Conservation (phyloP, 1,284 basidiomycete species). For the Mycena citricolor region DNA sequence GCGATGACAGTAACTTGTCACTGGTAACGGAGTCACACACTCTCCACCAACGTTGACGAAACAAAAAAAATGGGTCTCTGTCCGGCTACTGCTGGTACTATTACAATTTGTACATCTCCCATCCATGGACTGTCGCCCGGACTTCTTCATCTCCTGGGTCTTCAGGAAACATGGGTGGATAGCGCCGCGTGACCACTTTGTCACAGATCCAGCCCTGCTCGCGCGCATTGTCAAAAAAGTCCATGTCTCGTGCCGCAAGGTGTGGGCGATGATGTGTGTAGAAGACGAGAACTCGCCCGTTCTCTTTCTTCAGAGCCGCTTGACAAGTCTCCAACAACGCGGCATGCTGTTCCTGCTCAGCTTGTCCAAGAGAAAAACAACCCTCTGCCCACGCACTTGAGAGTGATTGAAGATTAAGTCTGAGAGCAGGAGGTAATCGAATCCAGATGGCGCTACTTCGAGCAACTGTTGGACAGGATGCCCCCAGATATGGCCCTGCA, state of each 20-base stretch:
- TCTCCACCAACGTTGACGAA: no score
- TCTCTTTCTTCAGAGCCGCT: conserved; percentile 7
- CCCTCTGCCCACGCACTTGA: conserved; percentile 44
- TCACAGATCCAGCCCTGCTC: conserved; percentile 74
- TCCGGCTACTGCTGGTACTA: no score
- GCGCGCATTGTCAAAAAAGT: conserved; percentile 76
- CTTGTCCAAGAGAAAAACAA: background rate
- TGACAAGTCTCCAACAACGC: conserved; percentile 82
- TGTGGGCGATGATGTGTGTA: conserved; percentile 91
- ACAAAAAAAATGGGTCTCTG: no score
- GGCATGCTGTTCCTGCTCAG: conserved; percentile 81
- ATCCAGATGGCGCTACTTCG: conserved; percentile 36
- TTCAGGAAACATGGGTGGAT: conserved; percentile 84
- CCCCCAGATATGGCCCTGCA: conserved; percentile 91
- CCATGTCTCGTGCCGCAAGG: conserved; percentile 81
- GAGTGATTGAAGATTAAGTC: conserved; percentile 92
- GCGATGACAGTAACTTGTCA: background rate
- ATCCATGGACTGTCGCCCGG: conserved; percentile 77
- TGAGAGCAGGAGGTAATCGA: conserved; percentile 85
- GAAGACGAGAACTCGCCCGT: conserved; percentile 80
- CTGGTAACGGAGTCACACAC: background rate
- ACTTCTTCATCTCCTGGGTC: conserved; percentile 78
- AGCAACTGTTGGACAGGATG: conserved; percentile 59
- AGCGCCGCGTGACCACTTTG: conserved; percentile 69
- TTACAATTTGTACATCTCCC: no score